phyloP scores from a whole-genome alignment of 345 rosid genomes.

The Kandelia obovata region DNA sequence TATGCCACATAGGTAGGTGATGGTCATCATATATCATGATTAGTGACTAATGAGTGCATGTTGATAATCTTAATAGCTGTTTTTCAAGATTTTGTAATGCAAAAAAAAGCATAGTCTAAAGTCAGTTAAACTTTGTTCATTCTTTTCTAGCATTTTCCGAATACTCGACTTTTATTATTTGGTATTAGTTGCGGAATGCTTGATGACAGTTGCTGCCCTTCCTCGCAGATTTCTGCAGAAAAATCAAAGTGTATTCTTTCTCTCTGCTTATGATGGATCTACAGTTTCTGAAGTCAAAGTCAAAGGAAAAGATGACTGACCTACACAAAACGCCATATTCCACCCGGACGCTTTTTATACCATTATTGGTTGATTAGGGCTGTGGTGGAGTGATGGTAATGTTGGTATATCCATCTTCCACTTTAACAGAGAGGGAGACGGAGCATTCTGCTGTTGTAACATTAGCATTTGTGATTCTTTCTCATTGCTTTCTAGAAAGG shows the following conservation, averaged over 20 bases:
- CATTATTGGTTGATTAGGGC: conserved; percentile 4
- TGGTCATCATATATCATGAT: not conserved
- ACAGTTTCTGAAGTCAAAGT: conserved; percentile 58
- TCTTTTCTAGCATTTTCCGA: not conserved
- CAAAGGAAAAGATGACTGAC: conserved; percentile 67
- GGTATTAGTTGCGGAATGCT: too few species aligned
- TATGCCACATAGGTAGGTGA: not conserved
- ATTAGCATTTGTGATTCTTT: conserved; percentile 24
- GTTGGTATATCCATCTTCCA: conserved; percentile 3
- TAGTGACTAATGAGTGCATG: not conserved
- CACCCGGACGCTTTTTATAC: not conserved
- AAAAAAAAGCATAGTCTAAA: not conserved
- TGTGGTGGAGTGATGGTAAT: conserved; percentile 1
- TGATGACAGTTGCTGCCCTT: not conserved
- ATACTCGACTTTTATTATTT: not conserved
- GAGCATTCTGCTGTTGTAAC: conserved; percentile 36
- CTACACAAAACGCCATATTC: conserved; percentile 7
- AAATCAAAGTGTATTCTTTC: conserved; percentile 75
- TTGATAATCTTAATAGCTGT: not conserved
- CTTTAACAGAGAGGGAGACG: conserved; percentile 8
- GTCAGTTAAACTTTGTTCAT: not conserved
- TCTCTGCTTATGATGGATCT: conserved; percentile 61
- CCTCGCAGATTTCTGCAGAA: conserved; percentile 79
- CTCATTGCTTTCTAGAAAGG: not conserved
- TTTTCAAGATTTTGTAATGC: not conserved